These are phyloP conservation scores for Linum tenue DNA, from an alignment of 345 rosid genomes.

Conservation along the genomic window DNA sequence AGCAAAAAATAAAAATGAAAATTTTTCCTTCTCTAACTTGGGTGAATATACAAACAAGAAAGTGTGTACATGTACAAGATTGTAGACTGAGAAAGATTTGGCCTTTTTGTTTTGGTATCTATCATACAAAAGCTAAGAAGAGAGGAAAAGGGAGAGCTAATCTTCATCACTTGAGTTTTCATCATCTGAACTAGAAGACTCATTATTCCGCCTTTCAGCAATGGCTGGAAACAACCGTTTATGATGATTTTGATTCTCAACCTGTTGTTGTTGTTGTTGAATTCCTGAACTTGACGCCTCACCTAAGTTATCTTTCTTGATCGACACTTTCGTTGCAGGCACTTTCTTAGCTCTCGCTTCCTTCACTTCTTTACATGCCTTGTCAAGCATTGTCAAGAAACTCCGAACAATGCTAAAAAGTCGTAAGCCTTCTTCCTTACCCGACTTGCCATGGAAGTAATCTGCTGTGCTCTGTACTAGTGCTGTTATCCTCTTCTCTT, in stretches of 20 bases:
- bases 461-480: slow-evolving; percentile 66
- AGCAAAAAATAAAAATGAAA: too few species aligned
- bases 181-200: slow-evolving; percentile 60
- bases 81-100: too few species aligned
- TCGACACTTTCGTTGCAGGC: slow-evolving; percentile 2
- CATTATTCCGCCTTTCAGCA: slow-evolving; percentile 36
- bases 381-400: slow-evolving; percentile 71
- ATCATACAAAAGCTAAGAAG: slow-evolving; percentile 14
- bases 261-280: slow-evolving; percentile 21
- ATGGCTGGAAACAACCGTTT: slow-evolving; percentile 60
- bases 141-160: background rate
- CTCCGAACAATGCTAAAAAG: slow-evolving; percentile 66
- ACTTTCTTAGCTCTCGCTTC: slow-evolving; percentile 35
- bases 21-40: too few species aligned
- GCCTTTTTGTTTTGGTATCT: background rate
- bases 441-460: slow-evolving; percentile 68
- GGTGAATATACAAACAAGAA: too few species aligned
- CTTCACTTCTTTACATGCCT: slow-evolving; percentile 52
- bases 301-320: too few species aligned
- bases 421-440: slow-evolving; percentile 67
- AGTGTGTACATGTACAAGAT: too few species aligned
- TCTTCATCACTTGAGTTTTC: slow-evolving; percentile 18
- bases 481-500: slow-evolving; percentile 62
- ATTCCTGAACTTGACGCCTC: slow-evolving; percentile 21
- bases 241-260: slow-evolving; percentile 22